A percentile compares a stretch with the other conserved stretches of the same genome.
Conservation (phyloP, 495 filamentous ascomycete genomes). For the Penicillium coffeae region DNA sequence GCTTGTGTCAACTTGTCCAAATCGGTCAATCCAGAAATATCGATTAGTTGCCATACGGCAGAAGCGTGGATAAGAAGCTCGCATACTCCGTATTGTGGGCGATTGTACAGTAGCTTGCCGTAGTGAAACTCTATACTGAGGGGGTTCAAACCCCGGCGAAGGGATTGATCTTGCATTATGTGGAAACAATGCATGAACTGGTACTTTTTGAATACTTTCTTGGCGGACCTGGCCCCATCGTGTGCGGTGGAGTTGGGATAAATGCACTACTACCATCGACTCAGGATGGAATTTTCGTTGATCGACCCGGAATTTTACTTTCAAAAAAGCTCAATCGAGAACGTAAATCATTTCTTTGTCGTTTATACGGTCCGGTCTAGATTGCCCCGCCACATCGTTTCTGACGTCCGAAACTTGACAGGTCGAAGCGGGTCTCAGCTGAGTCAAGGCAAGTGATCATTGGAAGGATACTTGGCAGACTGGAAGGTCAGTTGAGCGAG, state of each 20-base stretch:
- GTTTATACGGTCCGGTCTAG: no score
- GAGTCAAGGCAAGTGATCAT: slow-evolving; percentile 15
- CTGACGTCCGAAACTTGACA: slow-evolving; percentile 23
- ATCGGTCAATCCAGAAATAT: slow-evolving; percentile 8
- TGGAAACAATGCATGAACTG: slow-evolving; percentile 19
- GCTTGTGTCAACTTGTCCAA: slow-evolving; percentile 8
- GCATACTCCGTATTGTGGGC: neutral
- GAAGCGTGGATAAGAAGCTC: neutral
- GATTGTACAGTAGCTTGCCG: slow-evolving; percentile 8
- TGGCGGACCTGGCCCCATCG: slow-evolving; percentile 7
- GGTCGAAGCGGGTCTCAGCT: slow-evolving; percentile 17
- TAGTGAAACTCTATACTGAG: slow-evolving; percentile 11
- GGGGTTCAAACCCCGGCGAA: slow-evolving; percentile 3
- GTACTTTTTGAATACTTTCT: slow-evolving; percentile 16
- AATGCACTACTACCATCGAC: no score
- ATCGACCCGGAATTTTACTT: no score
- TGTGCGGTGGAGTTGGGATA: slow-evolving; percentile 3
- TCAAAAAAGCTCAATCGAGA: neutral
- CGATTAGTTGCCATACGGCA: slow-evolving; percentile 1
- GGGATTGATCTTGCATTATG: slow-evolving; percentile 11
- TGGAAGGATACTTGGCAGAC: slow-evolving; percentile 19
- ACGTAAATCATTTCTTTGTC: no score
- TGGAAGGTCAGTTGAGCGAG: neutral
- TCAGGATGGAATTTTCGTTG: no score
- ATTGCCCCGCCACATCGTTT: slow-evolving; percentile 9